Evolutionary conservation across 805 yeast species (phyloP).

Genomic region (Suhomyces emberorum): DNA sequence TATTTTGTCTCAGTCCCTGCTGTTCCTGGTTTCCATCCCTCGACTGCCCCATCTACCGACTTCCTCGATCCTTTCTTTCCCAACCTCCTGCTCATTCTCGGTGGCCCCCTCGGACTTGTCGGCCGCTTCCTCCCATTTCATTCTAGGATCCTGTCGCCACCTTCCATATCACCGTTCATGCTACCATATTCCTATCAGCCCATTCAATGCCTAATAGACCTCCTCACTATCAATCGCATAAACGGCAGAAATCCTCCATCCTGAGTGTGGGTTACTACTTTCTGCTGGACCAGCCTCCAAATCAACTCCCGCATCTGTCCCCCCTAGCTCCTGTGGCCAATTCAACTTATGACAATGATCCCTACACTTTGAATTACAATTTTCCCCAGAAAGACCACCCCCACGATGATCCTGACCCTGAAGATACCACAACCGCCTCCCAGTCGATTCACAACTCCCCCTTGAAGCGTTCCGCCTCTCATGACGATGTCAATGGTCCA

Average conservation of each 20-base stretch:
- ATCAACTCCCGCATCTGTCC: slow-evolving; percentile 5
- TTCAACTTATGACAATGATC: slow-evolving; percentile 11
- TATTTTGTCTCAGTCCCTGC: no score
- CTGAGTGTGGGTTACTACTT: slow-evolving; percentile 31
- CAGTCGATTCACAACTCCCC: slow-evolving; percentile 13
- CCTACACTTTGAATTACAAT: slow-evolving; percentile 16
- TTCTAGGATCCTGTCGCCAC: background rate
- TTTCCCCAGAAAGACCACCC: slow-evolving; percentile 16
- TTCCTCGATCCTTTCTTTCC: background rate
- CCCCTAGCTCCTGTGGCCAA: background rate
- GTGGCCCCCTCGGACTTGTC: slow-evolving; percentile 5
- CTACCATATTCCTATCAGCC: background rate
- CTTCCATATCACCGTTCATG: no score
- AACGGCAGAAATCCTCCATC: slow-evolving; percentile 36
- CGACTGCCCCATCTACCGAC: background rate
- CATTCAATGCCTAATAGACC: slow-evolving; percentile 7
- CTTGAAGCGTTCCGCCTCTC: slow-evolving; percentile 9
- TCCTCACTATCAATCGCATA: slow-evolving; percentile 22
- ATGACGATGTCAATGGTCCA: slow-evolving; percentile 2
- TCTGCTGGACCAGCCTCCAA: slow-evolving; percentile 7
- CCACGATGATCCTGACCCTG: slow-evolving; percentile 4
- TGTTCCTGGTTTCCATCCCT: no score
- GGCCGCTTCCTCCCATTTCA: background rate
- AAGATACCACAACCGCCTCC: slow-evolving; percentile 2
- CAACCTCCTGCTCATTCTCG: background rate